phyloP scores from a whole-genome alignment of 225 moss, liverwort and hornwort genomes.

The Antitrichia curtipendula region DNA sequence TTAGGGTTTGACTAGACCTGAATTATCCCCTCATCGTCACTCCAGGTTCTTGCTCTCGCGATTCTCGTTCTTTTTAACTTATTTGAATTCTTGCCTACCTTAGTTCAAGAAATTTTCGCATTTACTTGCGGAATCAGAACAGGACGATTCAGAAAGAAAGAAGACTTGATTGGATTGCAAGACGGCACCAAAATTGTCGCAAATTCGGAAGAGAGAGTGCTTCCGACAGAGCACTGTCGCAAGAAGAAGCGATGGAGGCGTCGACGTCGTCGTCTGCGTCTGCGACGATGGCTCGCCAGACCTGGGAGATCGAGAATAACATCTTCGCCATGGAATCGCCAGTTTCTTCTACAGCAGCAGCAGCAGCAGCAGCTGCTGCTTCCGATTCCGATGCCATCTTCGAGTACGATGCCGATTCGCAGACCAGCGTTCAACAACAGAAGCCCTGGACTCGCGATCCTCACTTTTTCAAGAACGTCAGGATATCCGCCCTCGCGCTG shows the following conservation, averaged over 20 bases:
- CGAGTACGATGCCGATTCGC: constrained; percentile 70
- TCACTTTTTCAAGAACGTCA: constrained; percentile 86
- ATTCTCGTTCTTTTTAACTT: not conserved
- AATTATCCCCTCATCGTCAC: not conserved
- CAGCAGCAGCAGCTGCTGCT: not conserved
- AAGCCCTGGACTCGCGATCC: constrained; percentile 88
- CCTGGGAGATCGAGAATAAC: constrained; percentile 94
- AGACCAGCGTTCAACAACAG: constrained; percentile 56
- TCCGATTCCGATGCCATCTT: constrained; percentile 77
- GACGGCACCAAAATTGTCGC: not conserved
- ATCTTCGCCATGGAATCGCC: constrained; percentile 60
- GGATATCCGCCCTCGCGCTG: constrained; percentile 75
- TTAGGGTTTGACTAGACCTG: not conserved
- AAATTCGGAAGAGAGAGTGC: not conserved
- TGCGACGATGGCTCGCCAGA: constrained; percentile 57
- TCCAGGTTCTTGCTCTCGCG: not conserved
- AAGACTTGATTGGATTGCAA: not conserved
- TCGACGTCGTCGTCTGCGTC: constrained; percentile 44
- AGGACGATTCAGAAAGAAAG: not conserved
- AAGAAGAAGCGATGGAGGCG: constrained; percentile 58
- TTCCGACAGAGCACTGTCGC: not conserved
- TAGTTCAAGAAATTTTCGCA: not conserved
- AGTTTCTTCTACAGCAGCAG: not conserved
- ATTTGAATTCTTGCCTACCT: not conserved
- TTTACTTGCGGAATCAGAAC: not conserved